Percentiles rank a stretch among this genome's conserved stretches.
phyloP scores from a whole-genome alignment of 2,329 filamentous ascomycete species.

The Fusarium cicatricum region DNA sequence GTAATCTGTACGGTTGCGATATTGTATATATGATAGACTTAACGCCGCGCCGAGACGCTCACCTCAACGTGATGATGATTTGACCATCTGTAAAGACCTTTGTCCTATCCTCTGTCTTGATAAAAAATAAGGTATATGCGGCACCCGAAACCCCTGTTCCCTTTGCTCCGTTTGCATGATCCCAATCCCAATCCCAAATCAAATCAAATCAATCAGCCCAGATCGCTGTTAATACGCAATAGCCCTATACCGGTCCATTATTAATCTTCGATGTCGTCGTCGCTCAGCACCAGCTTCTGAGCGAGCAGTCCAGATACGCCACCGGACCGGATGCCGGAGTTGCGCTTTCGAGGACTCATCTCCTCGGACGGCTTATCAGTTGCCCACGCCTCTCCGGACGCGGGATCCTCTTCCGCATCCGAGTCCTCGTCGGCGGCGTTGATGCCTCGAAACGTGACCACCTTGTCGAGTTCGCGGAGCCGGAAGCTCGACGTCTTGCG shows the following conservation, averaged over 20 bases:
- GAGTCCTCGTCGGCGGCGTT: constrained; percentile 56
- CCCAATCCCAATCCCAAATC: constrained; percentile 8
- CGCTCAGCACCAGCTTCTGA: constrained; percentile 76
- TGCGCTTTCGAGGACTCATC: constrained; percentile 58
- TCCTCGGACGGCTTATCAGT: constrained; percentile 69
- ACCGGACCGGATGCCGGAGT: constrained; percentile 48
- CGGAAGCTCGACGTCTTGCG: constrained; percentile 49
- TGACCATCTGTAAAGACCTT: constrained; percentile 14
- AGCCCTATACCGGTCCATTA: neutral
- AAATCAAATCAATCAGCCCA: constrained; percentile 23
- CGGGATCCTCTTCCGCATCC: constrained; percentile 55
- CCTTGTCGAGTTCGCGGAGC: constrained; percentile 69
- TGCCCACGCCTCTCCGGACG: constrained; percentile 62
- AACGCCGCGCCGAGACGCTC: constrained; percentile 31
- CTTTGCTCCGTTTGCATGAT: constrained; percentile 24
- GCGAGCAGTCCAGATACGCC: constrained; percentile 57
- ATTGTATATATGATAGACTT: constrained; percentile 39
- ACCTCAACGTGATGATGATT: constrained; percentile 39
- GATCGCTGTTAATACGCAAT: constrained; percentile 14
- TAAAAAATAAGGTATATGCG: constrained; percentile 8
- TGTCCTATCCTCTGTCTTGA: constrained; percentile 6
- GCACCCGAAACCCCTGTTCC: constrained; percentile 14
- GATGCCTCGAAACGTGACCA: constrained; percentile 72
- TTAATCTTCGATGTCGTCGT: constrained; percentile 86
- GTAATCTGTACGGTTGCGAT: constrained; percentile 25